Conservation (phyloP, 140 eudicot genomes). For the Ambrosia hybrid region DNA sequence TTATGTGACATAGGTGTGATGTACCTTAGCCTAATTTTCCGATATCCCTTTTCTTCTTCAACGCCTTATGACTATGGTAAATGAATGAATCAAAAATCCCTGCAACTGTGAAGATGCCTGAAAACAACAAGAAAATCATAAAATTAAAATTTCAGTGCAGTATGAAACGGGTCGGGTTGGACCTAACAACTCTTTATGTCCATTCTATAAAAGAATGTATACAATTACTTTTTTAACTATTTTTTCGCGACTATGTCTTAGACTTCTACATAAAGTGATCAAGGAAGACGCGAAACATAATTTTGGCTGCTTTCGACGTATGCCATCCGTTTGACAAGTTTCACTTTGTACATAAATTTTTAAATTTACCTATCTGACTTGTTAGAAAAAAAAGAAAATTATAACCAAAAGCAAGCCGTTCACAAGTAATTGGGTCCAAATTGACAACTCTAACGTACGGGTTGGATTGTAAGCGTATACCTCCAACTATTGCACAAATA, state of each 20-base stretch:
- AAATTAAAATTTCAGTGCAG: slow-evolving; percentile 2
- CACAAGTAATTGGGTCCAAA: neutral
- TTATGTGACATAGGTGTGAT: slow-evolving; percentile 5
- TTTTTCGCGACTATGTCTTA: neutral
- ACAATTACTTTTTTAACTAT: neutral
- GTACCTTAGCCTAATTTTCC: slow-evolving; percentile 53
- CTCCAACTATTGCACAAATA: slow-evolving; percentile 93
- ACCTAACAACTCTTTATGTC: neutral
- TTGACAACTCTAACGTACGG: neutral
- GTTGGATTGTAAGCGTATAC: slow-evolving; percentile 32
- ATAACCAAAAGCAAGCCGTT: neutral
- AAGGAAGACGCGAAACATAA: neutral
- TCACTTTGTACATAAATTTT: neutral
- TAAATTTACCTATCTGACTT: neutral
- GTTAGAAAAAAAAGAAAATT: neutral
- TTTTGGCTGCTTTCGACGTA: neutral
- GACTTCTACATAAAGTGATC: neutral
- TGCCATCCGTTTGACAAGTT: neutral
- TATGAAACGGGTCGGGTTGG: neutral
- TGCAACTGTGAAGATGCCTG: slow-evolving; percentile 69
- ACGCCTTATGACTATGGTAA: slow-evolving; percentile 66
- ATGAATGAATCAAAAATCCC: slow-evolving; percentile 65
- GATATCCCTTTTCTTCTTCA: slow-evolving; percentile 51
- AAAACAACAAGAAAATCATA: slow-evolving; percentile 15
- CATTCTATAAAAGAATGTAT: neutral